Conservation (phyloP, 176 grass and related monocot species). For the Tillandsia fasciculata region DNA sequence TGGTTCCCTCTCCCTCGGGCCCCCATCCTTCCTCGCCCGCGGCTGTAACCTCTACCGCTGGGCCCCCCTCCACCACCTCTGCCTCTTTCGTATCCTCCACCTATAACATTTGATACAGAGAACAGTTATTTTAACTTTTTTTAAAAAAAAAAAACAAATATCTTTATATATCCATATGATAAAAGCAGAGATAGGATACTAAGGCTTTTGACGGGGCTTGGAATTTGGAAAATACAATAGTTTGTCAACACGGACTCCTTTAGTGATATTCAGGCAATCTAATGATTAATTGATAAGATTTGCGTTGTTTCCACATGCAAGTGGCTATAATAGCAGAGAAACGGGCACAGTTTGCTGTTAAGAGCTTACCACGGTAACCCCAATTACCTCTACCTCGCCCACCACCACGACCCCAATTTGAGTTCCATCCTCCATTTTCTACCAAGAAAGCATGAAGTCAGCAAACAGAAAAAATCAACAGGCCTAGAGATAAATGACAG, state of each 20-base stretch:
- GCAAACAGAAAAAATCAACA: not conserved
- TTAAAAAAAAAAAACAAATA: too few species aligned
- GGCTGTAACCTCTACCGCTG: constrained; percentile 48
- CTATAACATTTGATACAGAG: constrained; percentile 1
- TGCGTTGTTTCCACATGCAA: too few species aligned
- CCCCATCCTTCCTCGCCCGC: constrained; percentile 62
- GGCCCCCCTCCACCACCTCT: constrained; percentile 35
- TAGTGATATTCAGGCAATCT: too few species aligned
- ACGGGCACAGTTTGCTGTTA: not conserved
- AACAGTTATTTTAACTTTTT: too few species aligned
- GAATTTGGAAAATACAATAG: too few species aligned
- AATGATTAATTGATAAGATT: too few species aligned
- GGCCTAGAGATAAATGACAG: not conserved
- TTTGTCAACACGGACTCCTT: too few species aligned
- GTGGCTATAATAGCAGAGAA: not conserved
- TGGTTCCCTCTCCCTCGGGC: constrained; percentile 47
- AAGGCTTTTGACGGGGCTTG: too few species aligned
- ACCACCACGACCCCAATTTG: constrained; percentile 50
- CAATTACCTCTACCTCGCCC: constrained; percentile 62
- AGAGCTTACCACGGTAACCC: constrained; percentile 53
- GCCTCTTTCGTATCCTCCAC: constrained; percentile 64
- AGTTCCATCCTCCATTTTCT: constrained; percentile 84
- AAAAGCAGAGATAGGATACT: too few species aligned
- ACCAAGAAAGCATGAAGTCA: constrained; percentile 14
- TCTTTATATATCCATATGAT: too few species aligned